Conservation (phyloP, 2,329 filamentous ascomycete genomes). For the Talaromyces sp. region DNA sequence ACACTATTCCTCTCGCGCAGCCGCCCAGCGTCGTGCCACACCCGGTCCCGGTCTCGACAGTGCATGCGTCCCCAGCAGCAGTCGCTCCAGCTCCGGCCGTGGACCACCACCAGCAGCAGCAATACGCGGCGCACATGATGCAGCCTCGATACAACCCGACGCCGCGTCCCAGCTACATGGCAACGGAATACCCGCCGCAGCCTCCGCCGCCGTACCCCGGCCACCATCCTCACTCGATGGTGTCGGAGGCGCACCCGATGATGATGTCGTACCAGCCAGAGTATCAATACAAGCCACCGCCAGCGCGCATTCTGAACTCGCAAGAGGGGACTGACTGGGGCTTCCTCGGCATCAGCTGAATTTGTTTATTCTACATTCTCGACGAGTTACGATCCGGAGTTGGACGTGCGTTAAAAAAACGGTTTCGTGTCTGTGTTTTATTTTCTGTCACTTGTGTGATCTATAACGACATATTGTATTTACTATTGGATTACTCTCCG, state of each 20-base stretch:
- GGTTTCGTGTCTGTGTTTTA: neutral
- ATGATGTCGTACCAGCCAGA: conserved; percentile 28
- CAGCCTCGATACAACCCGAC: conserved; percentile 28
- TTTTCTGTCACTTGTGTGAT: neutral
- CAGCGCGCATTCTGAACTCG: conserved; percentile 28
- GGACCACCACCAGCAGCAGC: conserved; percentile 19
- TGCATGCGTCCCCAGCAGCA: neutral
- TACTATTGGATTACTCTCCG: neutral
- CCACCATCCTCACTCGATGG: conserved; percentile 20
- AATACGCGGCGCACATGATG: conserved; percentile 28
- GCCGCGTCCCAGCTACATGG: conserved; percentile 24
- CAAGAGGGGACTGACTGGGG: conserved; percentile 36
- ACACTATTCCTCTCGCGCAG: conserved; percentile 23
- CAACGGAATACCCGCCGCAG: conserved; percentile 26
- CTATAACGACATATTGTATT: conserved; percentile 13
- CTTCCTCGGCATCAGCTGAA: conserved; percentile 25
- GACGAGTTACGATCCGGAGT: neutral
- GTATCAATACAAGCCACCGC: conserved; percentile 27
- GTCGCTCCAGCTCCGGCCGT: conserved; percentile 15
- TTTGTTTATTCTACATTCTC: neutral
- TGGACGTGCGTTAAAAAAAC: neutral
- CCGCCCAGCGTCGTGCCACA: conserved; percentile 27
- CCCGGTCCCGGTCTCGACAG: conserved; percentile 18
- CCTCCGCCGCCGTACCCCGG: conserved; percentile 17
- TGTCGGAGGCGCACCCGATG: conserved; percentile 21